These are phyloP conservation scores for Solanum ahanhuiri DNA, from an alignment of 257 asterid genomes.

Conservation along the genomic window DNA sequence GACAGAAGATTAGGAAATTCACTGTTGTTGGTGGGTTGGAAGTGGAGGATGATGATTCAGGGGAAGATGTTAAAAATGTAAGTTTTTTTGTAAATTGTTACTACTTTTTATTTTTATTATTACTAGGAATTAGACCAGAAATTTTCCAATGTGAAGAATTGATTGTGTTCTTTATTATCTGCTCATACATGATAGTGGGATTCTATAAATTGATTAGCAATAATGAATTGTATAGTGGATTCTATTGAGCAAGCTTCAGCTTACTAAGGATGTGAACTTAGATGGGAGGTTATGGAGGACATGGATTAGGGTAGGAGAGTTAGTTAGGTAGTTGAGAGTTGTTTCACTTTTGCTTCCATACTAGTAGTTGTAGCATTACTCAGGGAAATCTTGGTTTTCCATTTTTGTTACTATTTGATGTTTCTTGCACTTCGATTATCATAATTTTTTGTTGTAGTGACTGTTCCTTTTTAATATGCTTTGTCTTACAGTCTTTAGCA, in stretches of 20 bases:
- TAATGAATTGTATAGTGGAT: neutral
- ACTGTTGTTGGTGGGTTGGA: slow-evolving; percentile 40
- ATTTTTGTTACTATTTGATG: neutral
- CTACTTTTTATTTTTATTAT: neutral
- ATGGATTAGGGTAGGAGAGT: neutral
- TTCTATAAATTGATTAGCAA: neutral
- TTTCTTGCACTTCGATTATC: neutral
- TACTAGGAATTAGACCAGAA: neutral
- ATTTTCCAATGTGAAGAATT: neutral
- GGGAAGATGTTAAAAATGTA: slow-evolving; percentile 49
- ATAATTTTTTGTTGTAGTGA: neutral
- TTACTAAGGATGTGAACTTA: neutral
- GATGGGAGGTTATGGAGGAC: neutral
- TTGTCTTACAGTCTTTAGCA: neutral
- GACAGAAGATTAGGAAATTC: slow-evolving; percentile 15
- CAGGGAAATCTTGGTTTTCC: neutral
- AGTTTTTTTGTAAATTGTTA: neutral
- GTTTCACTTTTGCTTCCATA: neutral
- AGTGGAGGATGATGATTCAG: slow-evolving; percentile 54
- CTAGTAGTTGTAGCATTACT: neutral
- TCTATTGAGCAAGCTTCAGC: neutral
- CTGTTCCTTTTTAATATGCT: neutral
- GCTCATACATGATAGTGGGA: neutral
- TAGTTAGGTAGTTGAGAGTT: neutral
- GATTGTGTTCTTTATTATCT: neutral